phyloP scores from a whole-genome alignment of 768 basidiomycete genomes.

The Pisolithus microcarpus region DNA sequence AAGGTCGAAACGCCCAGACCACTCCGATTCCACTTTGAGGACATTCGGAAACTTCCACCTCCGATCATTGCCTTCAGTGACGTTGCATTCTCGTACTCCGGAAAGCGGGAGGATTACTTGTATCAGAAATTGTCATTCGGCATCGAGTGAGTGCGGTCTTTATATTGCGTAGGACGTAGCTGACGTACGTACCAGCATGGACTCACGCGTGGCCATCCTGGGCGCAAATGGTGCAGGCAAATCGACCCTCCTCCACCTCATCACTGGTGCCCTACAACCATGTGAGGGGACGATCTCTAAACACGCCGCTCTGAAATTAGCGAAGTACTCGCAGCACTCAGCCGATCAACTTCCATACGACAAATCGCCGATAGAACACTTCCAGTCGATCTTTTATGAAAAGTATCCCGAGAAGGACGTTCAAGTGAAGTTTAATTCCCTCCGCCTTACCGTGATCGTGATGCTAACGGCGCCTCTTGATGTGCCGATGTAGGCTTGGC shows the following conservation, averaged over 20 bases:
- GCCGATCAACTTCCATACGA: conserved; percentile 98
- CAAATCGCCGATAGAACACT: conserved; percentile 85
- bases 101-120: conserved; percentile 79
- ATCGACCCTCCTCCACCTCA: conserved; percentile 84
- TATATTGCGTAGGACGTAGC: conserved; percentile 2
- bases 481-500: conserved; percentile 69
- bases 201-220: conserved; percentile 90
- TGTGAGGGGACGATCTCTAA: conserved; percentile 81
- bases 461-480: conserved; percentile 4
- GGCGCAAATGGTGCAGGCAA: conserved; percentile 96
- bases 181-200: conserved; percentile 53
- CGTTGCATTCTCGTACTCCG: conserved; percentile 94
- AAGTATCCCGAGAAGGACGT: conserved; percentile 94
- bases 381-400: conserved; percentile 68
- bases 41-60: conserved; percentile 86
- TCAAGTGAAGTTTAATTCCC: conserved; percentile 33
- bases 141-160: conserved; percentile 69
- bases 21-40: conserved; percentile 93
- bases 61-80: conserved; percentile 95
- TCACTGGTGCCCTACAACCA: conserved; percentile 78
- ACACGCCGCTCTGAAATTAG: conserved; percentile 85
- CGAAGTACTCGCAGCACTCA: conserved; percentile 98
- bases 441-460: conserved; percentile 5
- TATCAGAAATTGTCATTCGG: conserved; percentile 91
- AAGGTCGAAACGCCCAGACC: conserved; percentile 71